A percentile compares a stretch with the other conserved stretches of the same genome.
Evolutionary conservation across 148 eudicot genomes (phyloP).

Genomic region (Rhododendron ovatum): DNA sequence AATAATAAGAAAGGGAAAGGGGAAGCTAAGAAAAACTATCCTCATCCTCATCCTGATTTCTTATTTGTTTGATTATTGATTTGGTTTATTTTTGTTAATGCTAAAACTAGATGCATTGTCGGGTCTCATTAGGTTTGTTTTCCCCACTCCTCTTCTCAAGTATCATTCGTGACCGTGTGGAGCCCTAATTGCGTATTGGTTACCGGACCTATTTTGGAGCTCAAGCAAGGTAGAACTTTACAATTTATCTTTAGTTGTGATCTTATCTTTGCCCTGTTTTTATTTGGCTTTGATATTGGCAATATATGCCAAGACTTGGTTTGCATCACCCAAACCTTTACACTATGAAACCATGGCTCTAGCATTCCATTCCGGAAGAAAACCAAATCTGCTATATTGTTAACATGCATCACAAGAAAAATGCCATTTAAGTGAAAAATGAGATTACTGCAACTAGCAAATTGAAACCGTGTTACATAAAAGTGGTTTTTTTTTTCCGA

Average conservation of each 20-base stretch:
- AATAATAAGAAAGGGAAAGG: no score
- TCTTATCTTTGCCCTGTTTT: no score
- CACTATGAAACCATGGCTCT: conserved; percentile 84
- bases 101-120: no score
- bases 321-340: conserved; percentile 77
- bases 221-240: no score
- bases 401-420: conserved; percentile 22
- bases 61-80: neutral
- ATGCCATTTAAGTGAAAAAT: neutral
- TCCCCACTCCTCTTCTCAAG: no score
- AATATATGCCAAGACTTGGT: conserved; percentile 92
- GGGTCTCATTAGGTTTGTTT: neutral
- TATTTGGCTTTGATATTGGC: conserved; percentile 61
- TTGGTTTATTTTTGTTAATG: neutral
- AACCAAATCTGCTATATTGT: conserved; percentile 95
- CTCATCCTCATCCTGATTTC: neutral
- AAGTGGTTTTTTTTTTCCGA: neutral
- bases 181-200: no score
- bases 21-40: neutral
- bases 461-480: neutral
- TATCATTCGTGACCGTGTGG: no score
- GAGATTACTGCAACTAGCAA: neutral
- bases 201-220: no score
- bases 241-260: no score
- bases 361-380: conserved; percentile 99